A percentile compares a stretch with the other conserved stretches of the same genome.
phyloP scores from a whole-genome alignment of 208 protist genomes.

The Trypanosoma conorhini region DNA sequence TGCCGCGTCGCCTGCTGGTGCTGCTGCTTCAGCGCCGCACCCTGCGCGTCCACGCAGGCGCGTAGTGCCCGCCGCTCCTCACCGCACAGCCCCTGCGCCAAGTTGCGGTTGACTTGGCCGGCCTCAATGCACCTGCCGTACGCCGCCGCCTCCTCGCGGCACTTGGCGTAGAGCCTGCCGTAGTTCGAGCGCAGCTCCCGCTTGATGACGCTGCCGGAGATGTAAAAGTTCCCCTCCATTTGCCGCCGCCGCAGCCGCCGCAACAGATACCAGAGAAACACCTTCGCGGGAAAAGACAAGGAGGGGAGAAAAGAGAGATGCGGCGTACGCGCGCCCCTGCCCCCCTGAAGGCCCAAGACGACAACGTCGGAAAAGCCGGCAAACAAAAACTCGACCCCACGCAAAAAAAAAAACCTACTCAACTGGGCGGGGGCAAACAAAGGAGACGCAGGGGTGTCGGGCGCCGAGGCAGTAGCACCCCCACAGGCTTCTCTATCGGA shows the following conservation, averaged over 20 bases:
- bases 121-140: conserved; percentile 81
- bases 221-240: conserved; percentile 91
- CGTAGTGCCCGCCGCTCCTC: conserved; percentile 59
- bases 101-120: conserved; percentile 69
- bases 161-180: conserved; percentile 55
- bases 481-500: no score
- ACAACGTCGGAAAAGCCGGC: background rate
- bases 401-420: conserved; percentile 14
- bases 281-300: conserved; percentile 10
- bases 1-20: conserved; percentile 12
- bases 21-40: conserved; percentile 28
- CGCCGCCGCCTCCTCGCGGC: conserved; percentile 41
- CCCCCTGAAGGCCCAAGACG: background rate
- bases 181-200: conserved; percentile 59
- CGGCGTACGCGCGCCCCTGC: no score
- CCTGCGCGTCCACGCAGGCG: conserved; percentile 56
- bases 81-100: conserved; percentile 54
- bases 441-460: no score
- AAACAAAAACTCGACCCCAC: conserved; percentile 22
- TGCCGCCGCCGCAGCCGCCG: background rate
- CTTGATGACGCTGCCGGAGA: conserved; percentile 71
- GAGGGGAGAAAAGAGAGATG: conserved; percentile 16
- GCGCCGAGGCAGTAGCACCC: no score
- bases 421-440: background rate
- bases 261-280: conserved; percentile 11